Base-by-base conservation (phyloP, 2,329 filamentous ascomycete species). In the Xylariaceae sp. region DNA sequence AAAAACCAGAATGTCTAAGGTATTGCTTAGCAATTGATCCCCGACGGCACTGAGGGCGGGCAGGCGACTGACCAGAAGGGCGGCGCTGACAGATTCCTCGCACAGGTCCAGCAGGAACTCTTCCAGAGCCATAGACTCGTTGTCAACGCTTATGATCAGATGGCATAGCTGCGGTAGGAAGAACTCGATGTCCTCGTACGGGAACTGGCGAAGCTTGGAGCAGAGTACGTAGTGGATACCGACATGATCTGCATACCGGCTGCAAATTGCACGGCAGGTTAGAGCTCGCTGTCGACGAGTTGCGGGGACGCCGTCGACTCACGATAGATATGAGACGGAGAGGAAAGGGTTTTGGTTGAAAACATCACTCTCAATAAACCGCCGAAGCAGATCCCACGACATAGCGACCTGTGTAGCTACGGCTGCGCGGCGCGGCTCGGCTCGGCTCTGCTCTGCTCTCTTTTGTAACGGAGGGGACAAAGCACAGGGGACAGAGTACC, bases 351-450 rank as follows among this genome's bases (percentile, higher is more conserved):
- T 87, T 75, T 88, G 86, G 78, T 92, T 92, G 80, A 94, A 94
- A 78, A 94, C 88, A 79, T 94, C 89, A 77, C 87, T 91, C 81
- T 92, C 88, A 78, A 94, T 85, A 83, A 92, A 92, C 74, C 89
- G 85, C 79, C 89, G 87, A 71, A 94, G 81, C 77, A 94, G 80
- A 78, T 92, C 87, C 88, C 88, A 92, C 77, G 85, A 87, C 85
- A 86, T 86, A 77, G 72, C 71, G 66, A 71, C 64, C 62, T 58
- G 47, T 55, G 55, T 62, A 47, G 44, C 49, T 47, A 32, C n/a
- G 29, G 41, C 40, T 48, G 18, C 34, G 46, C 26, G 46, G 30
- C 32, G 10, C 41, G 37, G 47, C 42, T 59, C n/a, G n/a, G n/a
- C 47, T 53, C 46, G 21, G 21, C 9, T 42, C 41, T 43, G 12